Conservation (phyloP, 352 stramenopile species). For the Globisporangium echinulatum region DNA sequence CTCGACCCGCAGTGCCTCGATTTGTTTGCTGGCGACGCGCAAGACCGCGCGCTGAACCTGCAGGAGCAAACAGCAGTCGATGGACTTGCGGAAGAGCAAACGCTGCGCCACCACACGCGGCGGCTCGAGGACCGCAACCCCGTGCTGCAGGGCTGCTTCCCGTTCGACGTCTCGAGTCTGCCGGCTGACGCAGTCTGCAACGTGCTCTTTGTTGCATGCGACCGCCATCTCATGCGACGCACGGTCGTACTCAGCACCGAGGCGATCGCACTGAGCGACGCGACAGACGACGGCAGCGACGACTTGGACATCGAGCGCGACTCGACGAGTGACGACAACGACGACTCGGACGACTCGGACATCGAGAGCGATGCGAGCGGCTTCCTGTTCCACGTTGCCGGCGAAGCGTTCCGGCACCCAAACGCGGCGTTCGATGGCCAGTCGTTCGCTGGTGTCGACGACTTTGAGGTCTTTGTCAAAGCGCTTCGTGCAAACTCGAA, state of each 20-base stretch:
- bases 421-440: slow-evolving; percentile 40
- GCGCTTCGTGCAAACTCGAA: slow-evolving; percentile 17
- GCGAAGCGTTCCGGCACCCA: slow-evolving; percentile 47
- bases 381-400: slow-evolving; percentile 45
- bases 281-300: slow-evolving; percentile 19
- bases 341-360: slow-evolving; percentile 2
- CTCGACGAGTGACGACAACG: slow-evolving; percentile 15
- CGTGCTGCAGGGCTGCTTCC: slow-evolving; percentile 30
- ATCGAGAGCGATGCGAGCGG: background rate
- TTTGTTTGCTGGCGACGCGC: background rate
- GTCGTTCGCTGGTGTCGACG: slow-evolving; percentile 36
- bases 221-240: slow-evolving; percentile 48
- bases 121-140: slow-evolving; percentile 20
- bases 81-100: background rate
- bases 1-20: slow-evolving; percentile 19
- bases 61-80: slow-evolving; percentile 2
- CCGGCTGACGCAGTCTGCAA: slow-evolving; percentile 40
- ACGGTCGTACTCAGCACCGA: slow-evolving; percentile 54
- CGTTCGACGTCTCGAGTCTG: slow-evolving; percentile 36
- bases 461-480: slow-evolving; percentile 51
- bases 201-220: slow-evolving; percentile 53
- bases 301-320: slow-evolving; percentile 18
- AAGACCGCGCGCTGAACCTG: background rate
- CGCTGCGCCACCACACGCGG: slow-evolving; percentile 1
- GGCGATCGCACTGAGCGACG: slow-evolving; percentile 27